These are phyloP conservation scores for Ephemerocybe angulata DNA, from an alignment of 768 basidiomycete genomes.

Conservation along the genomic window DNA sequence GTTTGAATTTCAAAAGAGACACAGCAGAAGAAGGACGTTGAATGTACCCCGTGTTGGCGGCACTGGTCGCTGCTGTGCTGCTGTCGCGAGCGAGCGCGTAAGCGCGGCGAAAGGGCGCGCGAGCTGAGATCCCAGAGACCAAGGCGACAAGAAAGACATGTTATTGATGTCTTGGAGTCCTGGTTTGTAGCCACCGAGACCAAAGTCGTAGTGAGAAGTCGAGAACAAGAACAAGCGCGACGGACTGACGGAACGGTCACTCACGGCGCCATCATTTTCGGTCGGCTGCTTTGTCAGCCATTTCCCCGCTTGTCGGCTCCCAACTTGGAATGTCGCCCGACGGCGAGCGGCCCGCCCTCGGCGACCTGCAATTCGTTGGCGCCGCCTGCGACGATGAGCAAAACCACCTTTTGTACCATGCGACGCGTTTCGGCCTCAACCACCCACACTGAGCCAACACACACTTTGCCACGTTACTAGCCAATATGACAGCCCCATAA, in stretches of 20 bases:
- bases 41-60: constrained; percentile 34
- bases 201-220: background rate
- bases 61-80: constrained; percentile 17
- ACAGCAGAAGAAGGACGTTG: constrained; percentile 10
- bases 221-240: background rate
- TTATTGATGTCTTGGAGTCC: background rate
- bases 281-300: background rate
- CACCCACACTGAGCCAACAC: too few species aligned
- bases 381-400: too few species aligned
- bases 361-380: too few species aligned
- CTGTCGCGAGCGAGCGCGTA: constrained; percentile 1
- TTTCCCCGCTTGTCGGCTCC: too few species aligned
- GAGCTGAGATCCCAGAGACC: background rate
- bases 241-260: background rate
- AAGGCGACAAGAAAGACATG: background rate
- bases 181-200: background rate
- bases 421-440: too few species aligned
- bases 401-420: too few species aligned
- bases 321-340: too few species aligned
- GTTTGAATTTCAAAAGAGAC: constrained; percentile 1
- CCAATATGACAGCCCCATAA: too few species aligned
- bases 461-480: too few species aligned
- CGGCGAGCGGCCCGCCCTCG: too few species aligned
- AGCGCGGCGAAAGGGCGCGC: background rate
- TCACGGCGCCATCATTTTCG: background rate